Percentiles rank a stretch among this genome's conserved stretches.
phyloP scores from a whole-genome alignment of 495 filamentous ascomycete species.

The Aspergillus conjunctus region DNA sequence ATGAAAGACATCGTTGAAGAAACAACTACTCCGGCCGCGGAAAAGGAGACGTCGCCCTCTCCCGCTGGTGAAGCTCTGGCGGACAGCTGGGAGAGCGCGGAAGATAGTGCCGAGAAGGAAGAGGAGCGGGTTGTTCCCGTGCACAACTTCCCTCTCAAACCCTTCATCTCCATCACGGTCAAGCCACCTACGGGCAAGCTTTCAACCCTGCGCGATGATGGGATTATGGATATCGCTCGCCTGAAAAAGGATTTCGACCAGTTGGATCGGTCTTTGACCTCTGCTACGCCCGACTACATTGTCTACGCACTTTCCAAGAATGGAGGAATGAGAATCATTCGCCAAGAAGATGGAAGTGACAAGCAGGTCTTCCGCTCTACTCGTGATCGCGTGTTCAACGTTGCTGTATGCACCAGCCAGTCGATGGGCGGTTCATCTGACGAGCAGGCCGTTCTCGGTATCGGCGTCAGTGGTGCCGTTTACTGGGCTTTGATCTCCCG shows the following conservation, averaged over 20 bases:
- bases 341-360: constrained; percentile 89
- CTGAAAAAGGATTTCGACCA: constrained; percentile 98
- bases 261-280: constrained; percentile 86
- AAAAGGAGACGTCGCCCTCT: constrained; percentile 59
- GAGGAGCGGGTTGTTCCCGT: constrained; percentile 68
- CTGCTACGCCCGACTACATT: constrained; percentile 89
- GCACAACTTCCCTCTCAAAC: constrained; percentile 93
- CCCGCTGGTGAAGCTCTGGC: constrained; percentile 57
- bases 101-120: constrained; percentile 72
- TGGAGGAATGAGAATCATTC: constrained; percentile 86
- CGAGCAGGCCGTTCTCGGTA: constrained; percentile 82
- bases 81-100: constrained; percentile 80
- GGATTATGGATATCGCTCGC: constrained; percentile 83
- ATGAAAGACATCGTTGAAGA: constrained; percentile 29
- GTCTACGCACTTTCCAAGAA: constrained; percentile 90
- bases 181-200: constrained; percentile 39
- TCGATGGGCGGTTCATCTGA: constrained; percentile 42
- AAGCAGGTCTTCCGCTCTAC: constrained; percentile 85
- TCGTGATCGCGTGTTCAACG: constrained; percentile 89
- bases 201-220: constrained; percentile 65
- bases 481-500: constrained; percentile 84
- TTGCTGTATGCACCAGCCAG: constrained; percentile 71
- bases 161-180: constrained; percentile 80
- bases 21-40: constrained; percentile 56
- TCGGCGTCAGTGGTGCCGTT: constrained; percentile 88